Evolutionary conservation across 768 basidiomycete species (phyloP), one percentile per base, ranked within the genome.

Genomic region (Butyriboletus loyo): DNA sequence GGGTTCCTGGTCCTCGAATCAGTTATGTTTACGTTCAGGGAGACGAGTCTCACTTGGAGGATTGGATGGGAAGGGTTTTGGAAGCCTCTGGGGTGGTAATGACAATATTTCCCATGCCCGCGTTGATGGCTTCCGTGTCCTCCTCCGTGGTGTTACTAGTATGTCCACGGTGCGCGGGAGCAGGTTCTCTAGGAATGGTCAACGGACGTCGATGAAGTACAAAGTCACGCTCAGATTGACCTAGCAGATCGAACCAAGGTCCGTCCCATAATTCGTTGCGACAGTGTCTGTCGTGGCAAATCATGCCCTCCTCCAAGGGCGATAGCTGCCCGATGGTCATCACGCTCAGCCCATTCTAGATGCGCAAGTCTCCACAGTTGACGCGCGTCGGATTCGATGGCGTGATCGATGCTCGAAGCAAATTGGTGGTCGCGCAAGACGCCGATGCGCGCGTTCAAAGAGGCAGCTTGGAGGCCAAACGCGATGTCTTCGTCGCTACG

Each of bases 401-500:
- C 77, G 5, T 57, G 57, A n/a, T 69, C 71, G 9, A 83, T 55
- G 51, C 76, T 79, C 48, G 60, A 64, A 0, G 81, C 80, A 11
- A 78, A 59, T 15, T 61, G 64, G 14, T 65, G 51, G 53, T 81
- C 79, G 3, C 67, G 61, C 25, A 74, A 61, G n/a, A 63, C 38
- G 0, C 56, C 58, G 4, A 76, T 50, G 37, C 70, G 52, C 9
- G 59, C 54, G 7, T 65, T 52, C 6, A 77, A 47, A 15, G 72
- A 68, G 27, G 76, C 68, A 3, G 66, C 66, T 48, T 79, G 78
- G 1, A 77, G 37, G 34, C 69, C 66, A 8, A 79, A 64, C 0
- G 82, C 82, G 8, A 73, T 48, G 35, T 79, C 76, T 35, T 75
- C 73, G 57, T 84, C 81, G 0, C 71, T 65, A 7, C 64, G 62